Conservation (phyloP, 176 grass and related monocot species). For the Avena insularis region DNA sequence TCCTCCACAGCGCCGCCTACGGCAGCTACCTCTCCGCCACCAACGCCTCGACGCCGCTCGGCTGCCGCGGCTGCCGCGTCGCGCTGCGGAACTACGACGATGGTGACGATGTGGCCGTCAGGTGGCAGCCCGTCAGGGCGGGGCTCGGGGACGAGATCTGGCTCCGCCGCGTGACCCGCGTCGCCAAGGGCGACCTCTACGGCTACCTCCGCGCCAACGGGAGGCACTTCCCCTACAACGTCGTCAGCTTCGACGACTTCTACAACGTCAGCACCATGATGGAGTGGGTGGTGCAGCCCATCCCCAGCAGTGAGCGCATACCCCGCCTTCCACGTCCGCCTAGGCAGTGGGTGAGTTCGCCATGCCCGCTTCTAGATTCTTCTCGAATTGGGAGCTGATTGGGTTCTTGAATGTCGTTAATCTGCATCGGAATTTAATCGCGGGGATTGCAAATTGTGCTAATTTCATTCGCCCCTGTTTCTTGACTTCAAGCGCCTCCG, state of each 20-base stretch:
- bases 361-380: background rate
- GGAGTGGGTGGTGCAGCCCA: conserved; percentile 23
- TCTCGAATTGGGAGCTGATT: background rate
- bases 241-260: conserved; percentile 1
- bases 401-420: background rate
- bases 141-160: background rate
- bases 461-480: background rate
- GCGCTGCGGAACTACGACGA: background rate
- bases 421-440: background rate
- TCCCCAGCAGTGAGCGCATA: background rate
- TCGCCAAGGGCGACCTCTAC: background rate
- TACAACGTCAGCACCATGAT: background rate
- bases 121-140: background rate
- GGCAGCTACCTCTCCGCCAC: conserved; percentile 38
- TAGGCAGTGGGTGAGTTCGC: conserved; percentile 7
- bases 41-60: background rate
- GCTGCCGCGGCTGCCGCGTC: background rate
- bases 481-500: background rate
- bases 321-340: background rate
- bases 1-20: conserved; percentile 39
- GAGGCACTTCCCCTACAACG: background rate
- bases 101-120: background rate
- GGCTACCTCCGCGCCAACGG: conserved; percentile 39
- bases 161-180: background rate
- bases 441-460: background rate